A percentile compares a stretch with the other conserved stretches of the same genome.
These are phyloP conservation scores for Neurospora tetraspora DNA, from an alignment of 495 filamentous ascomycete genomes.

Conservation along the genomic window DNA sequence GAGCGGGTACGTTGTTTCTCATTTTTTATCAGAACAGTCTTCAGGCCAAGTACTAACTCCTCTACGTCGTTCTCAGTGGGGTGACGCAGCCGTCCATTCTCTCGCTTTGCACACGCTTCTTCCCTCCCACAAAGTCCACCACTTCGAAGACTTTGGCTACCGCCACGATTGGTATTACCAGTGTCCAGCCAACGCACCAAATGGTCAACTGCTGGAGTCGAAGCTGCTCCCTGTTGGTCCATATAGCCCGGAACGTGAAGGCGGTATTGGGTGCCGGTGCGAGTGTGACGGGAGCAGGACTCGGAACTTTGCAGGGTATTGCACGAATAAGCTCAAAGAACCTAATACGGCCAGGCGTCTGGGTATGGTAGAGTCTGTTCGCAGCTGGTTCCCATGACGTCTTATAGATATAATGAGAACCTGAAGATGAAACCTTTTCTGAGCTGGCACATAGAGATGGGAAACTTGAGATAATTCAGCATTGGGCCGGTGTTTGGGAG, in stretches of 20 bases:
- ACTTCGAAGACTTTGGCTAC: constrained; percentile 45
- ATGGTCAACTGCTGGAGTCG: constrained; percentile 29
- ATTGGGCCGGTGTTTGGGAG: background rate
- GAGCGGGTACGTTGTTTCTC: constrained; percentile 28
- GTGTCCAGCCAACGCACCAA: constrained; percentile 34
- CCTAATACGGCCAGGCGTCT: constrained; percentile 23
- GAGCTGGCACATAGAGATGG: background rate
- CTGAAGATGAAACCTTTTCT: background rate
- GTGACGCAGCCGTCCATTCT: constrained; percentile 44
- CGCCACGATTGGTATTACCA: constrained; percentile 40
- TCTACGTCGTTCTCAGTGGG: constrained; percentile 27
- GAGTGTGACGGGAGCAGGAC: constrained; percentile 29
- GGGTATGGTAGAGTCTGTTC: constrained; percentile 15
- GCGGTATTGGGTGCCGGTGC: constrained; percentile 35
- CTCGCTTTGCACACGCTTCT: constrained; percentile 42
- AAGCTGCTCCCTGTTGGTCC: constrained; percentile 17
- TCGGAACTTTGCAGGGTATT: constrained; percentile 25
- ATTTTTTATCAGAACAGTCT: background rate
- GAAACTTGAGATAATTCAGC: background rate
- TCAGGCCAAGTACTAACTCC: background rate
- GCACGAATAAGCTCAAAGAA: constrained; percentile 26
- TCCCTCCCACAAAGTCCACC: constrained; percentile 39
- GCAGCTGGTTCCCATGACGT: constrained; percentile 2
- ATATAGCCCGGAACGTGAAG: constrained; percentile 23
- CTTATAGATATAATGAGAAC: background rate